These are phyloP conservation scores for Citrus glauca DNA, from an alignment of 345 rosid genomes.

Conservation along the genomic window DNA sequence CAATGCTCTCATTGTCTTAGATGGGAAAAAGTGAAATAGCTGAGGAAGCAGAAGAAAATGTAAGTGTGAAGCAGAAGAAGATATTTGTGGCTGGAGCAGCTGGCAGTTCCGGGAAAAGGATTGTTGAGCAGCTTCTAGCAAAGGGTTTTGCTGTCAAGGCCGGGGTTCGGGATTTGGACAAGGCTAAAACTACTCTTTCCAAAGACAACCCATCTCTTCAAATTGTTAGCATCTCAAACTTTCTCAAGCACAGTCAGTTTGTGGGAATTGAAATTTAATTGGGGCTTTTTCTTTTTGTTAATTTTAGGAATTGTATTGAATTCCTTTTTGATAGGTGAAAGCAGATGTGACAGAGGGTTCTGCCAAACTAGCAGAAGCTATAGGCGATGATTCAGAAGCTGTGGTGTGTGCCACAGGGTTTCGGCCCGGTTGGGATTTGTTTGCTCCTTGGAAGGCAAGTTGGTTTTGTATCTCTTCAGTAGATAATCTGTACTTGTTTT, in stretches of 20 bases:
- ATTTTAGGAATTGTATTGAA: background rate
- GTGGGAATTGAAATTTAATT: background rate
- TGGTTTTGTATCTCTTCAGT: background rate
- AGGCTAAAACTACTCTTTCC: constrained; percentile 56
- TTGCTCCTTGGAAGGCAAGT: constrained; percentile 82
- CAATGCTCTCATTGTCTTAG: constrained; percentile 19
- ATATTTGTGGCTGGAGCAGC: constrained; percentile 93
- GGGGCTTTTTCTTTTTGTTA: background rate
- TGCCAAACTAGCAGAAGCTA: constrained; percentile 70
- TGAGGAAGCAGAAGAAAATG: constrained; percentile 28
- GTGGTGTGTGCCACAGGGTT: constrained; percentile 89
- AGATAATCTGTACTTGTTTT: background rate
- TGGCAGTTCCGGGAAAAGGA: constrained; percentile 77
- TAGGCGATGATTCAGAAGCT: constrained; percentile 79
- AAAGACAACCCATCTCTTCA: constrained; percentile 61
- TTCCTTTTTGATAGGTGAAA: constrained; percentile 54
- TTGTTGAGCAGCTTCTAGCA: constrained; percentile 74
- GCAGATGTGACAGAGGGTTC: constrained; percentile 88
- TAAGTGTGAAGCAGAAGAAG: constrained; percentile 37
- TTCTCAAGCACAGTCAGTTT: background rate
- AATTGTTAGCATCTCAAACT: constrained; percentile 42
- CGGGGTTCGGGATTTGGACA: constrained; percentile 75
- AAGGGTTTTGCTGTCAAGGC: constrained; percentile 86
- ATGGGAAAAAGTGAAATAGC: constrained; percentile 53
- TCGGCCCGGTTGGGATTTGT: constrained; percentile 70